These are phyloP conservation scores for Phaffia rhodozyma DNA, from an alignment of 1,284 basidiomycete species.

Conservation along the genomic window DNA sequence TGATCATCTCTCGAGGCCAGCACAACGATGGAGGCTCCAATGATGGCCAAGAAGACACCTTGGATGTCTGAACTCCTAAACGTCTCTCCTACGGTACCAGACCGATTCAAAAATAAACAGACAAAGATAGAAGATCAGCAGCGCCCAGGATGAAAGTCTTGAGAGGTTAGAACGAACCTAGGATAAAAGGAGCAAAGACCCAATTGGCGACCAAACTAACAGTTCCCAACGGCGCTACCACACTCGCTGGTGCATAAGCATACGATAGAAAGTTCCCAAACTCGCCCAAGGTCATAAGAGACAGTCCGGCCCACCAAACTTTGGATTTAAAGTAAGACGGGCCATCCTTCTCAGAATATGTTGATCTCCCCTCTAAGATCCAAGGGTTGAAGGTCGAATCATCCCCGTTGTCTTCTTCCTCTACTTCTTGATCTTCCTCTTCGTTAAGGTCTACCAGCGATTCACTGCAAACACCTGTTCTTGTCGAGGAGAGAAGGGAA, in stretches of 20 bases:
- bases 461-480: too few relatives aligned
- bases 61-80: conserved; percentile 59
- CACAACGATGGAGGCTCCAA: conserved; percentile 86
- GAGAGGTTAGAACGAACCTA: conserved; percentile 29
- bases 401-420: too few relatives aligned
- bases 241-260: conserved; percentile 74
- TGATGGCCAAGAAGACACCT: conserved; percentile 66
- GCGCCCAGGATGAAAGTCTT: too few relatives aligned
- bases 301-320: conserved; percentile 84
- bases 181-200: conserved; percentile 76
- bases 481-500: neutral
- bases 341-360: neutral
- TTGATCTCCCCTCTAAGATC: neutral
- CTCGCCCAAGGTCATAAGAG: conserved; percentile 85
- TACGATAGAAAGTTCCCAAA: conserved; percentile 84
- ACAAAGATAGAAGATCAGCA: neutral
- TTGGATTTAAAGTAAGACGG: conserved; percentile 63
- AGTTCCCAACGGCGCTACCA: conserved; percentile 81
- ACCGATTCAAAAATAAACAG: neutral
- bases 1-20: conserved; percentile 50
- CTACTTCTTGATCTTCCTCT: too few relatives aligned
- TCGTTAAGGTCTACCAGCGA: too few relatives aligned
- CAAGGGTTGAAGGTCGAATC: conserved; percentile 8
- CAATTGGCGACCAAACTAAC: conserved; percentile 80
- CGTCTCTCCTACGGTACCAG: conserved; percentile 24